These are phyloP conservation scores for Aspergillus caelatus DNA, from an alignment of 2,329 filamentous ascomycete species.

Conservation along the genomic window DNA sequence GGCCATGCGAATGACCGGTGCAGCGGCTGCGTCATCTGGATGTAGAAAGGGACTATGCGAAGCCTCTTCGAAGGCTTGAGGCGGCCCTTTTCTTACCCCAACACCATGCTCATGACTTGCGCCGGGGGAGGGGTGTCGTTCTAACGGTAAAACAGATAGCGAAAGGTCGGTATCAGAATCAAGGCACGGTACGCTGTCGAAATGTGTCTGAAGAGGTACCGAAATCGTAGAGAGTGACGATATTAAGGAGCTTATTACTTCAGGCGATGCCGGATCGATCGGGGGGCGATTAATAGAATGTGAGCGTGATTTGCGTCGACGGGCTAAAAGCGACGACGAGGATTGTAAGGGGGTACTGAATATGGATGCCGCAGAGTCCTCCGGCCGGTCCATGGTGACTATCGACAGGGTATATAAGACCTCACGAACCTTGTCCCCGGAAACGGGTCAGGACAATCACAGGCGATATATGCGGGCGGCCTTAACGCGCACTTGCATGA, in stretches of 20 bases:
- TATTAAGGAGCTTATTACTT: constrained; percentile 62
- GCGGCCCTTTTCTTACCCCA: constrained; percentile 74
- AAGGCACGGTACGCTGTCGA: constrained; percentile 60
- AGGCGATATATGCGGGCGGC: constrained; percentile 28
- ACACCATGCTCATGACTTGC: constrained; percentile 50
- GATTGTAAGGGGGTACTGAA: constrained; percentile 30
- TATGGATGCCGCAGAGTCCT: constrained; percentile 25
- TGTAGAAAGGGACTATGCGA: constrained; percentile 53
- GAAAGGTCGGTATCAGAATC: constrained; percentile 44
- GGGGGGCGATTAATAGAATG: constrained; percentile 32
- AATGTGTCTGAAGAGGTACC: constrained; percentile 68
- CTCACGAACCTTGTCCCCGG: constrained; percentile 14
- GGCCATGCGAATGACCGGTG: constrained; percentile 78
- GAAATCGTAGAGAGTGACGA: constrained; percentile 63
- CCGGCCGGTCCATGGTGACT: constrained; percentile 35
- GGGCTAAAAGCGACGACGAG: constrained; percentile 37
- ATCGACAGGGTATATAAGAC: constrained; percentile 24
- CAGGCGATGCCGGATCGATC: constrained; percentile 49
- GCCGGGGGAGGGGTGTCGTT: constrained; percentile 18
- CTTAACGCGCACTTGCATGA: constrained; percentile 31
- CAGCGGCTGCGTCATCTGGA: constrained; percentile 60
- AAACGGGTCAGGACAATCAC: constrained; percentile 18
- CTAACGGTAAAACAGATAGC: constrained; percentile 33
- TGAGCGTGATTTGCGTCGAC: constrained; percentile 49
- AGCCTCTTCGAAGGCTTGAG: constrained; percentile 56